phyloP scores from a whole-genome alignment of 768 basidiomycete genomes.

The Kwoniella shandongensis region DNA sequence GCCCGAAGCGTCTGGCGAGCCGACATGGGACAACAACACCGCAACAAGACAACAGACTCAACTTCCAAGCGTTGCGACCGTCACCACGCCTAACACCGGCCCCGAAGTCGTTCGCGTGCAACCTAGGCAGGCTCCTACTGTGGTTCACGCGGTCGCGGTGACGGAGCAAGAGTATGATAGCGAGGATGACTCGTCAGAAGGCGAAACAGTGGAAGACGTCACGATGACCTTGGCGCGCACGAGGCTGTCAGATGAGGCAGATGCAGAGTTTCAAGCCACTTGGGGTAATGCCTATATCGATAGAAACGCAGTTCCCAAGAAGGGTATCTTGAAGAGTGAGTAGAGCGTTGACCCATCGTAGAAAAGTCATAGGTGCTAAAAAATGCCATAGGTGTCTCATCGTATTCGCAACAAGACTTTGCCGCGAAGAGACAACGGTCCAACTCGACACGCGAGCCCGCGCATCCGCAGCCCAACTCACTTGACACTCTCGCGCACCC shows the following conservation, averaged over 20 bases:
- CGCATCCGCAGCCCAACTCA: slow-evolving; percentile 58
- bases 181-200: slow-evolving; percentile 58
- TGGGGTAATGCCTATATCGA: slow-evolving; percentile 72
- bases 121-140: slow-evolving; percentile 61
- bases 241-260: slow-evolving; percentile 39
- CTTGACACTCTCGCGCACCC: slow-evolving; percentile 49
- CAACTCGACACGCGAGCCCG: slow-evolving; percentile 73
- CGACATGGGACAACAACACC: slow-evolving; percentile 79
- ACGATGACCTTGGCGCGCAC: slow-evolving; percentile 34
- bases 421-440: slow-evolving; percentile 57
- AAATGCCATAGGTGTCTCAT: slow-evolving; percentile 21
- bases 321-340: slow-evolving; percentile 87
- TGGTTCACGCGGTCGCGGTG: slow-evolving; percentile 41
- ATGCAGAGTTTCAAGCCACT: slow-evolving; percentile 63
- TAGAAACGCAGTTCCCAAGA: slow-evolving; percentile 62
- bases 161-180: slow-evolving; percentile 62
- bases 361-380: background rate
- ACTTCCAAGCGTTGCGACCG: slow-evolving; percentile 13
- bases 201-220: slow-evolving; percentile 56
- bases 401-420: slow-evolving; percentile 11
- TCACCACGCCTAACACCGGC: slow-evolving; percentile 13
- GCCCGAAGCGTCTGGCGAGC: slow-evolving; percentile 57
- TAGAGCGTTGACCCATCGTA: slow-evolving; percentile 23
- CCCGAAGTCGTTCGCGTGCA: slow-evolving; percentile 46
- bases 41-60: slow-evolving; percentile 24